These are phyloP conservation scores for Rhodotorula sp. DNA, from an alignment of 1,284 basidiomycete species.

Conservation along the genomic window DNA sequence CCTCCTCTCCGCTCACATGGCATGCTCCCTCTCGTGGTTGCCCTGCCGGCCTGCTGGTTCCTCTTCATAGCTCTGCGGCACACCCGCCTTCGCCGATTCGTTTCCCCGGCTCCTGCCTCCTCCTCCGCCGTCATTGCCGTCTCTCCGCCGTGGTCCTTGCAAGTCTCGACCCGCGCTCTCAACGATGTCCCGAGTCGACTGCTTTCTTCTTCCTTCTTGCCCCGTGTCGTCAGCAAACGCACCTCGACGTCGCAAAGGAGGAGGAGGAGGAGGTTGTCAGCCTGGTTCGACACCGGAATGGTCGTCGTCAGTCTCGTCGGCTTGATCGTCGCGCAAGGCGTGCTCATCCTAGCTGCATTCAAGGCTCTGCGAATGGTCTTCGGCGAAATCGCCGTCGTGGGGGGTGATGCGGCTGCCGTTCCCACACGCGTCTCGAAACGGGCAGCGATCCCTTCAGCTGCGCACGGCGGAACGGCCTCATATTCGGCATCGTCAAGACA, in stretches of 20 bases:
- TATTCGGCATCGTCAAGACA: too few relatives aligned
- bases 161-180: constrained; percentile 10
- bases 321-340: constrained; percentile 8
- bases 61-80: too few relatives aligned
- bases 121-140: background rate
- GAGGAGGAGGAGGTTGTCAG: background rate
- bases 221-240: background rate
- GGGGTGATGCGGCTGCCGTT: too few relatives aligned
- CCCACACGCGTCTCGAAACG: too few relatives aligned
- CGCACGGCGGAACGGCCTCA: too few relatives aligned
- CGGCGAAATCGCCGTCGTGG: too few relatives aligned
- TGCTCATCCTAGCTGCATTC: constrained; percentile 10
- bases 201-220: background rate
- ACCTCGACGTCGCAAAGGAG: background rate
- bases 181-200: constrained; percentile 1
- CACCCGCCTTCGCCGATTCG: too few relatives aligned
- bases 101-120: too few relatives aligned
- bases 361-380: background rate
- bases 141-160: constrained; percentile 3
- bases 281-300: constrained; percentile 6
- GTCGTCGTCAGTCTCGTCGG: background rate
- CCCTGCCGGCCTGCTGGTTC: too few relatives aligned
- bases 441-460: too few relatives aligned
- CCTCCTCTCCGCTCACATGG: too few relatives aligned
- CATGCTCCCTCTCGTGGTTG: too few relatives aligned